These are phyloP conservation scores for Austroboletus festivus DNA, from an alignment of 768 basidiomycete genomes.

Conservation along the genomic window DNA sequence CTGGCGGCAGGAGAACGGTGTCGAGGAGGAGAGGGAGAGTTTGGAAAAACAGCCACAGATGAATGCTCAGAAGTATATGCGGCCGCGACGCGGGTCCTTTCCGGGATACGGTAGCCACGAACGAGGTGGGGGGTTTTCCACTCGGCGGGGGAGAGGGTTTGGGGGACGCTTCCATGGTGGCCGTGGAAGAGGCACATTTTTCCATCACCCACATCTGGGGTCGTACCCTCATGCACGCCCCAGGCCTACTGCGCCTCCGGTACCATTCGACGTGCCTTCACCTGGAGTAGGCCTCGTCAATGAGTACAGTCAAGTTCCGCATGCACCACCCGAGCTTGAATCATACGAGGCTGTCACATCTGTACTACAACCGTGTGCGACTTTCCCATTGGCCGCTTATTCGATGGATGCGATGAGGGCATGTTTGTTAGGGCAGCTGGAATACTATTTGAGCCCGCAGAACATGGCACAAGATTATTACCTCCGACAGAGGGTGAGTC, in stretches of 20 bases:
- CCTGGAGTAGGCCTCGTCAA: conserved; percentile 20
- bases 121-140: conserved; percentile 29
- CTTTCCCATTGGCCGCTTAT: conserved; percentile 47
- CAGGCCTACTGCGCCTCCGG: conserved; percentile 7
- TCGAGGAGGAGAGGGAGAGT: conserved; percentile 20
- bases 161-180: conserved; percentile 38
- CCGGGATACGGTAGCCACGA: conserved; percentile 31
- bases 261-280: conserved; percentile 32
- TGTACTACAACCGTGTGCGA: conserved; percentile 31
- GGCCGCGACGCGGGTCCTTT: conserved; percentile 35
- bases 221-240: conserved; percentile 33
- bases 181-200: conserved; percentile 32
- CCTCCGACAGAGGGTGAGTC: conserved; percentile 72
- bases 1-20: conserved; percentile 26
- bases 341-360: conserved; percentile 23
- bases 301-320: conserved; percentile 31
- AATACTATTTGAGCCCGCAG: conserved; percentile 89
- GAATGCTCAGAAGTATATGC: conserved; percentile 16
- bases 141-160: conserved; percentile 36
- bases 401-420: conserved; percentile 64
- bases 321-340: conserved; percentile 32
- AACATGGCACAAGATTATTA: conserved; percentile 88
- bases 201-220: conserved; percentile 32
- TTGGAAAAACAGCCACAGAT: conserved; percentile 22
- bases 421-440: conserved; percentile 77